phyloP scores from a whole-genome alignment of 1,284 basidiomycete genomes.

The Baeospora myosura region DNA sequence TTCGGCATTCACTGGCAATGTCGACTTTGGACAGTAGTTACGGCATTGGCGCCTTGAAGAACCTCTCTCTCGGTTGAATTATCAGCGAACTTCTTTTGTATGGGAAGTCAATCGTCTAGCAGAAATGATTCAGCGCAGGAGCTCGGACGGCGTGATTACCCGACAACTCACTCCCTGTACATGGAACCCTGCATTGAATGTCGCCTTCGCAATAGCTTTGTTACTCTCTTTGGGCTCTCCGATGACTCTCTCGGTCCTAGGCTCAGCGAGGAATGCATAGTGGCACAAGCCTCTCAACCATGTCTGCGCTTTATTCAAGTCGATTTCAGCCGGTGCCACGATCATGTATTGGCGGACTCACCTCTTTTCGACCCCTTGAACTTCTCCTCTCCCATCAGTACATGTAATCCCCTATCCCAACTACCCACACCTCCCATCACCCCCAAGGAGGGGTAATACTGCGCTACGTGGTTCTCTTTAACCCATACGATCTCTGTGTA shows the following conservation, averaged over 20 bases:
- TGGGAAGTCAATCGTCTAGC: constrained; percentile 15
- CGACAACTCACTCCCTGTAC: constrained; percentile 13
- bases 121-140: not conserved
- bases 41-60: constrained; percentile 16
- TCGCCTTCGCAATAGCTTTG: constrained; percentile 12
- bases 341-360: constrained; percentile 4
- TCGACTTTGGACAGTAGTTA: no score
- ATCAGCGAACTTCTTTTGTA: constrained; percentile 15
- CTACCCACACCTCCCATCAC: constrained; percentile 15
- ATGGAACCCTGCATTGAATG: constrained; percentile 14
- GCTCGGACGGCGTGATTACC: not conserved
- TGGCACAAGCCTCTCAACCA: constrained; percentile 16
- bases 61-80: constrained; percentile 13
- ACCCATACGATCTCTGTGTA: constrained; percentile 15
- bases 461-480: constrained; percentile 15
- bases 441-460: no score
- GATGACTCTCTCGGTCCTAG: constrained; percentile 15
- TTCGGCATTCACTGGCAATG: no score
- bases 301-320: constrained; percentile 11
- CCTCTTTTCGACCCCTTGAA: constrained; percentile 14
- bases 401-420: constrained; percentile 14
- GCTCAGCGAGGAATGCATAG: constrained; percentile 14
- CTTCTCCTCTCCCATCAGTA: constrained; percentile 15
- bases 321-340: not conserved
- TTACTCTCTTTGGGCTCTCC: constrained; percentile 14